These are phyloP conservation scores for Trichoderma sp. DNA, from an alignment of 2,329 filamentous ascomycete species.

Conservation along the genomic window DNA sequence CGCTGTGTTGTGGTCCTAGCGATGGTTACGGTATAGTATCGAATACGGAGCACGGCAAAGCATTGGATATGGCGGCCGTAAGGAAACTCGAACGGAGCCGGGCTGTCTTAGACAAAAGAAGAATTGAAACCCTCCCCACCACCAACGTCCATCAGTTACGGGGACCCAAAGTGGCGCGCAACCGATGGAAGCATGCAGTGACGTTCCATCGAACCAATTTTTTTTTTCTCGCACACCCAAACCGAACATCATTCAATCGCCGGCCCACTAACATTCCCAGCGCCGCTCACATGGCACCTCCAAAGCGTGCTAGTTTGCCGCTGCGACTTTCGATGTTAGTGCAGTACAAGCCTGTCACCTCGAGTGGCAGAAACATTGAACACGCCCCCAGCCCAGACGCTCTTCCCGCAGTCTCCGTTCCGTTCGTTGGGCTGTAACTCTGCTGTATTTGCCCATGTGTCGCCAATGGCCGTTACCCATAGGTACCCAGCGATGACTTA, in stretches of 20 bases:
- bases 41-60: neutral
- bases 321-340: conserved; percentile 14
- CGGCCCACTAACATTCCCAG: conserved; percentile 11
- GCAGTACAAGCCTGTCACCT: conserved; percentile 15
- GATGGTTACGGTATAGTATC: neutral
- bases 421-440: neutral
- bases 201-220: conserved; percentile 26
- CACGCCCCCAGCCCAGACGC: neutral
- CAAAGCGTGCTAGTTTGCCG: conserved; percentile 3
- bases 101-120: neutral
- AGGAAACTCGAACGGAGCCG: neutral
- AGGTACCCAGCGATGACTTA: neutral
- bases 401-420: neutral
- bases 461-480: neutral
- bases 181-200: conserved; percentile 24
- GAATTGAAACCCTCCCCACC: neutral
- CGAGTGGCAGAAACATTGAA: neutral
- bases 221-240: conserved; percentile 4
- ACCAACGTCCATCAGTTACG: neutral
- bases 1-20: neutral
- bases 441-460: neutral
- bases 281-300: conserved; percentile 15
- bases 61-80: neutral
- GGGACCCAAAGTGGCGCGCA: neutral
- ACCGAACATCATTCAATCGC: neutral